Conservation (phyloP, 1,139 yeast species). For the Diutina sp. region DNA sequence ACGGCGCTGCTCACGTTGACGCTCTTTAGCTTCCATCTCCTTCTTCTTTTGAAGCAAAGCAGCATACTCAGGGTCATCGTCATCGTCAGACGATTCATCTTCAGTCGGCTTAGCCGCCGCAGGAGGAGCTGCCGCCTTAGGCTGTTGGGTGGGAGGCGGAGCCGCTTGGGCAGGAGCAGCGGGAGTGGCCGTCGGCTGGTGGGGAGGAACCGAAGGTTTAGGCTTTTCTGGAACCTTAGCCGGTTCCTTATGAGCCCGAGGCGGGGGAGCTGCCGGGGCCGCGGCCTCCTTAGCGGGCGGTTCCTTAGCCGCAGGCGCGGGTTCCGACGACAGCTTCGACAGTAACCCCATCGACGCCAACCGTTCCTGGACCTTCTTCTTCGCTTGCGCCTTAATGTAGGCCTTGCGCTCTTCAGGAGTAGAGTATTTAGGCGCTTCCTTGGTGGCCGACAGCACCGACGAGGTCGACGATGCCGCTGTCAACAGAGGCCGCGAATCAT, state of each 20-base stretch:
- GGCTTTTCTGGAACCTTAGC: not conserved
- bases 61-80: conserved; percentile 35
- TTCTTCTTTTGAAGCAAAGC: conserved; percentile 34
- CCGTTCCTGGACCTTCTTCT: conserved; percentile 78
- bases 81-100: conserved; percentile 14
- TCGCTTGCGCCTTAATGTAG: conserved; percentile 82
- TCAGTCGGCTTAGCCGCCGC: not conserved
- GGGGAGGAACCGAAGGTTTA: not conserved
- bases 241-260: not conserved
- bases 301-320: not conserved
- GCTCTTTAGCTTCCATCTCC: conserved; percentile 34
- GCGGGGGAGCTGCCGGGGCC: not conserved
- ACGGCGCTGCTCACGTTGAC: conserved; percentile 33
- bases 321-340: conserved; percentile 14
- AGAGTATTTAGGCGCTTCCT: conserved; percentile 9
- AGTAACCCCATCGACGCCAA: conserved; percentile 75
- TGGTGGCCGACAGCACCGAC: not conserved
- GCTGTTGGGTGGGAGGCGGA: not conserved
- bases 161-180: not conserved
- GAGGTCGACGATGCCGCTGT: conserved; percentile 6
- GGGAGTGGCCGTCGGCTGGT: not conserved
- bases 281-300: not conserved
- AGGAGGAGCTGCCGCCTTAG: not conserved
- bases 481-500: conserved; percentile 6
- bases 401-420: conserved; percentile 65